These are phyloP conservation scores for Cupressus sempervirens DNA, from an alignment of 75 land plant genomes.

Conservation along the genomic window DNA sequence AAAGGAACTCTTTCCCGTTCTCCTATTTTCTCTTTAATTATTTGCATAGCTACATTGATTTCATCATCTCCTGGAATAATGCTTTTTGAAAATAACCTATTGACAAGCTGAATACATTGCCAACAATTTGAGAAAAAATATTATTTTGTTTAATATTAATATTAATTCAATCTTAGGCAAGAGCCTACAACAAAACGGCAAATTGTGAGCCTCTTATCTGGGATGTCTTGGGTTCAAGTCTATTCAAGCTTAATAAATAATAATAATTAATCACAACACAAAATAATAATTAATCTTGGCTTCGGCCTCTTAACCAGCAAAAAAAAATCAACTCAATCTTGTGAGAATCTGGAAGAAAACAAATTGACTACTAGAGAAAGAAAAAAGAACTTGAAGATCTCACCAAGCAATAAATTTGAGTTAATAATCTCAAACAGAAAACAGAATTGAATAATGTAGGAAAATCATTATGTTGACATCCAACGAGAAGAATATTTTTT, in stretches of 20 bases:
- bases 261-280: too few species aligned
- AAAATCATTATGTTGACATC: background rate
- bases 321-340: too few species aligned
- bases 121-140: background rate
- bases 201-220: too few species aligned
- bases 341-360: background rate
- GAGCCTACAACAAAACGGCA: too few species aligned
- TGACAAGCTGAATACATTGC: conserved; percentile 63
- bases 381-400: background rate
- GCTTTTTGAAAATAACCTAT: conserved; percentile 81
- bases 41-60: conserved; percentile 98
- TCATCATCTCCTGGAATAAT: conserved; percentile 86
- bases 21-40: conserved; percentile 83
- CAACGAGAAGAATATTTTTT: background rate
- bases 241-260: too few species aligned
- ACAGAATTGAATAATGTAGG: background rate
- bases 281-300: too few species aligned
- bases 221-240: too few species aligned
- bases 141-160: background rate
- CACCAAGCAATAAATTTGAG: background rate
- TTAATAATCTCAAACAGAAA: background rate
- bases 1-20: conserved; percentile 99
- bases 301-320: too few species aligned
- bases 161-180: background rate
- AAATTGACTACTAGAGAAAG: background rate